Percentiles rank a stretch among this genome's conserved stretches.
Evolutionary conservation across 2,329 filamentous ascomycete species (phyloP).

Genomic region (Cladorrhinum sp.): DNA sequence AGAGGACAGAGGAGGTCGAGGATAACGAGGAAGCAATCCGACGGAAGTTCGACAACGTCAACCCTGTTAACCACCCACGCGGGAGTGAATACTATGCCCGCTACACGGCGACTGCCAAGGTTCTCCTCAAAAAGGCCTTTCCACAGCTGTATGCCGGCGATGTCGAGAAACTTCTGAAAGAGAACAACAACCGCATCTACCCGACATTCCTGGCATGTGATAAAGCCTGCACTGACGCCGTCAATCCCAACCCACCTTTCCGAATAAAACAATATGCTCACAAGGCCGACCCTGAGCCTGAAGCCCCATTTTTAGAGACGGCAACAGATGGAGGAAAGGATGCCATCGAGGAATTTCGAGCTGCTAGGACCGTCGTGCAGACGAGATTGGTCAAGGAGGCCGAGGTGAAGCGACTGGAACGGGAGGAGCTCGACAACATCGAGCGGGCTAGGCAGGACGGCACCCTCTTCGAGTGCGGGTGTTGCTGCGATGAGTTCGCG

Average conservation of each 20-base stretch:
- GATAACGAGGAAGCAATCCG: slow-evolving; percentile 17
- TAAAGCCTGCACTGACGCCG: slow-evolving; percentile 7
- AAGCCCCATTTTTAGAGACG: slow-evolving; percentile 22
- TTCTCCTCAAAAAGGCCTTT: slow-evolving; percentile 37
- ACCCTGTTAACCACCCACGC: slow-evolving; percentile 1
- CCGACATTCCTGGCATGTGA: slow-evolving; percentile 37
- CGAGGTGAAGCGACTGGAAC: slow-evolving; percentile 30
- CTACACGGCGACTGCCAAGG: slow-evolving; percentile 23
- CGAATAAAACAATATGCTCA: slow-evolving; percentile 32
- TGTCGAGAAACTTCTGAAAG: slow-evolving; percentile 23
- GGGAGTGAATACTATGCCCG: slow-evolving; percentile 6
- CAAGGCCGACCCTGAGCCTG: slow-evolving; percentile 18
- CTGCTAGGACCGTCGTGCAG: slow-evolving; percentile 33
- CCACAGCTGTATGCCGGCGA: slow-evolving; percentile 31
- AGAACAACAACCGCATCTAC: slow-evolving; percentile 33
- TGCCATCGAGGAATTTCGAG: slow-evolving; percentile 39
- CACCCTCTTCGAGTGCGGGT: slow-evolving; percentile 64
- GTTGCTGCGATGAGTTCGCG: slow-evolving; percentile 67
- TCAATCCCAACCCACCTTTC: slow-evolving; percentile 20
- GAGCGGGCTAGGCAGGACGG: slow-evolving; percentile 44
- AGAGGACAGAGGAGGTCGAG: slow-evolving; percentile 28
- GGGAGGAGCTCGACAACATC: slow-evolving; percentile 41
- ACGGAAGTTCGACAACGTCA: background rate
- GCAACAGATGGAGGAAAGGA: slow-evolving; percentile 25
- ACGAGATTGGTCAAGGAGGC: slow-evolving; percentile 26